A percentile compares a stretch with the other conserved stretches of the same genome.
Conservation (phyloP, 2,329 filamentous ascomycete genomes). For the Aspergillus pseudoviridinutans region DNA sequence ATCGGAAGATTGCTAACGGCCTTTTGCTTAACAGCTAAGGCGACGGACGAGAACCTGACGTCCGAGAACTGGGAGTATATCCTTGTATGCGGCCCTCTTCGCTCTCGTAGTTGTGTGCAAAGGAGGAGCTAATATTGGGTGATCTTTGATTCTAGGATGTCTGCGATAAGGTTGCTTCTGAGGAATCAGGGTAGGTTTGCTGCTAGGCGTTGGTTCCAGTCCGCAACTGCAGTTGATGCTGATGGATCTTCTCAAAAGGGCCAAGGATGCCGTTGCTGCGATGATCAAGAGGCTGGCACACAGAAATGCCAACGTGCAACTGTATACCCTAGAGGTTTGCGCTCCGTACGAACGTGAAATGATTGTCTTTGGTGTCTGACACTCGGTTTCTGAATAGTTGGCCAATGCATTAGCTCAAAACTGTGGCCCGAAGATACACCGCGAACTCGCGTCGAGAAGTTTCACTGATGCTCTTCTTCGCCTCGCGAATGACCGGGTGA, state of each 20-base stretch:
- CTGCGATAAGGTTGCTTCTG: constrained; percentile 54
- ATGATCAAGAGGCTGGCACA: constrained; percentile 90
- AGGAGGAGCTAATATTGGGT: constrained; percentile 13
- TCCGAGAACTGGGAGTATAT: constrained; percentile 75
- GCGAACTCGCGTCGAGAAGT: constrained; percentile 82
- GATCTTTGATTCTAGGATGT: constrained; percentile 46
- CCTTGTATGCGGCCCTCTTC: constrained; percentile 42
- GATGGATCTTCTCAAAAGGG: constrained; percentile 34
- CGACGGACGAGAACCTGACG: constrained; percentile 96
- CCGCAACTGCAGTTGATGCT: constrained; percentile 5
- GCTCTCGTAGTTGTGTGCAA: neutral
- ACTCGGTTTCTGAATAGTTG: constrained; percentile 52
- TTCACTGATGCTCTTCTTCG: constrained; percentile 92
- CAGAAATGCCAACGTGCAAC: constrained; percentile 91
- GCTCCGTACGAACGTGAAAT: neutral
- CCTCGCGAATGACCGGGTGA: constrained; percentile 76
- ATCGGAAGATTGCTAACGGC: constrained; percentile 20
- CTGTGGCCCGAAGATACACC: constrained; percentile 80
- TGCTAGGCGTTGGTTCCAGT: neutral
- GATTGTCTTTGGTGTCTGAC: neutral
- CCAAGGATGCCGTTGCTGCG: constrained; percentile 81
- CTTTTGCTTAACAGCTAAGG: constrained; percentile 55
- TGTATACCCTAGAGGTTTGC: constrained; percentile 80
- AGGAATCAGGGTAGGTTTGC: constrained; percentile 43
- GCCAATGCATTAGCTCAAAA: constrained; percentile 90